phyloP scores from a whole-genome alignment of 345 rosid genomes.

The Hypericum perforatum region DNA sequence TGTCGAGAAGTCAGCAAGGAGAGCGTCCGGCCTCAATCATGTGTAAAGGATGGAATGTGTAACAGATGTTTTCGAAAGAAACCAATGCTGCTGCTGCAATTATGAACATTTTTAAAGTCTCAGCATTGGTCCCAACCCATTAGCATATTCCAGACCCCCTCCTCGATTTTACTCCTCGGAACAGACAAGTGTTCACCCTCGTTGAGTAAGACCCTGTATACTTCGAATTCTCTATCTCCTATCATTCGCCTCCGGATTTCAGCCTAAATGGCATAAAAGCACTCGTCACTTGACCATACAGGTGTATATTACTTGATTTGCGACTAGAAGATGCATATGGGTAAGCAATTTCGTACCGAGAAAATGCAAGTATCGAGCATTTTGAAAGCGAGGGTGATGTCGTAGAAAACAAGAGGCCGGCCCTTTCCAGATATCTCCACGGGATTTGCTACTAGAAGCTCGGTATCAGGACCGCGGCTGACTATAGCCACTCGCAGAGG shows the following conservation, averaged over 20 bases:
- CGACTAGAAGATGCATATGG: no score
- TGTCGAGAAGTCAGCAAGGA: no score
- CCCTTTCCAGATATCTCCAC: slow-evolving; percentile 64
- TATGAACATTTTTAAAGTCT: no score
- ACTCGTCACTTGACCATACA: no score
- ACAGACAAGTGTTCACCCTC: slow-evolving; percentile 56
- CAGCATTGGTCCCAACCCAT: slow-evolving; percentile 65
- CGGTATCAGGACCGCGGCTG: slow-evolving; percentile 57
- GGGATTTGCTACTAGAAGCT: slow-evolving; percentile 66
- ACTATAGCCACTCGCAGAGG: slow-evolving; percentile 55
- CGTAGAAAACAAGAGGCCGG: slow-evolving; percentile 60
- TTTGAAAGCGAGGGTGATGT: slow-evolving; percentile 51
- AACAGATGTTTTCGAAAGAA: no score
- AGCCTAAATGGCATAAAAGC: slow-evolving; percentile 33
- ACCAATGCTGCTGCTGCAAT: no score
- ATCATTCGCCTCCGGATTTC: slow-evolving; percentile 66
- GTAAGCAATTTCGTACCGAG: slow-evolving; percentile 29
- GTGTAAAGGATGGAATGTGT: no score
- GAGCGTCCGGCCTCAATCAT: no score
- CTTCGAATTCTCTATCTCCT: slow-evolving; percentile 85
- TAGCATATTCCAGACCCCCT: slow-evolving; percentile 70
- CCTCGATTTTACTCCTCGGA: slow-evolving; percentile 49
- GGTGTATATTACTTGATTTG: no score
- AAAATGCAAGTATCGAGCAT: slow-evolving; percentile 33
- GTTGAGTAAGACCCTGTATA: slow-evolving; percentile 67